These are phyloP conservation scores for Ogataea methanolica DNA, from an alignment of 805 yeast species.

Conservation along the genomic window DNA sequence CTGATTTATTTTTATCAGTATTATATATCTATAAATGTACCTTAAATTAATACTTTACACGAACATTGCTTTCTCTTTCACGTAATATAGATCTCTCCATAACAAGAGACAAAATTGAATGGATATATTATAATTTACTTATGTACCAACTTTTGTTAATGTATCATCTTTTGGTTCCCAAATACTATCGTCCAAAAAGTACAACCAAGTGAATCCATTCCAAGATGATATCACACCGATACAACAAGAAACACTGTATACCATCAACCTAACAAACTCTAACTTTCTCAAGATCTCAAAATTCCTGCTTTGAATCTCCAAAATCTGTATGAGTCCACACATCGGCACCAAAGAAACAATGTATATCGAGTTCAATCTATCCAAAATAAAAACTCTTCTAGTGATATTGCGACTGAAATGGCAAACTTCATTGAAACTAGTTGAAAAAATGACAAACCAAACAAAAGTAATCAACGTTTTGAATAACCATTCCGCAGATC, in stretches of 20 bases:
- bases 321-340: slow-evolving; percentile 38
- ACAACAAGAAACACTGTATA: slow-evolving; percentile 80
- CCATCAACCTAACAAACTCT: slow-evolving; percentile 77
- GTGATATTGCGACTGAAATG: slow-evolving; percentile 35
- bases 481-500: slow-evolving; percentile 73
- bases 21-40: too few relatives aligned
- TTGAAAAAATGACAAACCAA: slow-evolving; percentile 78
- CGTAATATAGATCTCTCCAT: too few relatives aligned
- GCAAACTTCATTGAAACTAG: slow-evolving; percentile 67
- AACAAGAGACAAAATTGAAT: too few relatives aligned
- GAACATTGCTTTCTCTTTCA: too few relatives aligned
- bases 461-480: slow-evolving; percentile 73
- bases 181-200: slow-evolving; percentile 73
- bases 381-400: slow-evolving; percentile 57
- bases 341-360: slow-evolving; percentile 64
- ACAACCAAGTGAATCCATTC: slow-evolving; percentile 86
- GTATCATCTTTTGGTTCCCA: slow-evolving; percentile 37
- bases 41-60: too few relatives aligned
- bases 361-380: slow-evolving; percentile 64
- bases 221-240: slow-evolving; percentile 82
- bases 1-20: neutral
- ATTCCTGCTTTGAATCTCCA: slow-evolving; percentile 53
- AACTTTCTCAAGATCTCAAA: slow-evolving; percentile 50
- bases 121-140: too few relatives aligned
- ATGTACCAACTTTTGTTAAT: too few relatives aligned